phyloP scores from a whole-genome alignment of 257 asterid genomes.

The Nicotiana otophora region DNA sequence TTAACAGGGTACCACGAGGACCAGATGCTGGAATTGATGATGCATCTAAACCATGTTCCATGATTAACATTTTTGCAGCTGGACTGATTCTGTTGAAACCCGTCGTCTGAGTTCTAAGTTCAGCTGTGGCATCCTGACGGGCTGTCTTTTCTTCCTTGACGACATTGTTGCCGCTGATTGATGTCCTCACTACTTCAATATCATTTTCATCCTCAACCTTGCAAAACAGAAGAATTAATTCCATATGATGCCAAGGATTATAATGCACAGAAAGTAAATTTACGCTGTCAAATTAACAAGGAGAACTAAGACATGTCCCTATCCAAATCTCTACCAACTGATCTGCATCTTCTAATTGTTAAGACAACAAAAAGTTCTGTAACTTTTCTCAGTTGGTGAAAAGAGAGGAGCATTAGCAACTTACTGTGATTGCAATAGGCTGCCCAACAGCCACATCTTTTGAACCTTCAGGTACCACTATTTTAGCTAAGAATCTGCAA shows the following conservation, averaged over 20 bases:
- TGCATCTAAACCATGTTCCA: slow-evolving; percentile 73
- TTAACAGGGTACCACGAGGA: slow-evolving; percentile 90
- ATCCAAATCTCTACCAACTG: not conserved
- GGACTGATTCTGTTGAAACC: slow-evolving; percentile 77
- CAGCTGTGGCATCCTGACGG: slow-evolving; percentile 34
- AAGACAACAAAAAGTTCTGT: not conserved
- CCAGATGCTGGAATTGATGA: slow-evolving; percentile 81
- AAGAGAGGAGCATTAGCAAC: slow-evolving; percentile 20
- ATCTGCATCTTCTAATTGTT: not conserved
- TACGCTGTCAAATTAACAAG: not conserved
- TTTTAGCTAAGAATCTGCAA: slow-evolving; percentile 84
- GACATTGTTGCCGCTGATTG: slow-evolving; percentile 33
- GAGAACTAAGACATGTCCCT: not conserved
- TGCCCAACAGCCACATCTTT: slow-evolving; percentile 90
- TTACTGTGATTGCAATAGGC: slow-evolving; percentile 89
- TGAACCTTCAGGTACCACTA: slow-evolving; percentile 91
- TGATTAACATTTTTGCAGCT: slow-evolving; percentile 80
- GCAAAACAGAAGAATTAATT: slow-evolving; percentile 25
- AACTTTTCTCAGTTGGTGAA: not conserved
- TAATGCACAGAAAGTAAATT: not conserved
- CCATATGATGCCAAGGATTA: slow-evolving; percentile 9
- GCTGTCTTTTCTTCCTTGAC: slow-evolving; percentile 46
- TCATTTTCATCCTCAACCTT: slow-evolving; percentile 95
- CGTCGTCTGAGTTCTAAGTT: slow-evolving; percentile 33
- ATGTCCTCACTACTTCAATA: slow-evolving; percentile 64